Conservation (phyloP, 106 monocot species). For the Dendrobium officinale region DNA sequence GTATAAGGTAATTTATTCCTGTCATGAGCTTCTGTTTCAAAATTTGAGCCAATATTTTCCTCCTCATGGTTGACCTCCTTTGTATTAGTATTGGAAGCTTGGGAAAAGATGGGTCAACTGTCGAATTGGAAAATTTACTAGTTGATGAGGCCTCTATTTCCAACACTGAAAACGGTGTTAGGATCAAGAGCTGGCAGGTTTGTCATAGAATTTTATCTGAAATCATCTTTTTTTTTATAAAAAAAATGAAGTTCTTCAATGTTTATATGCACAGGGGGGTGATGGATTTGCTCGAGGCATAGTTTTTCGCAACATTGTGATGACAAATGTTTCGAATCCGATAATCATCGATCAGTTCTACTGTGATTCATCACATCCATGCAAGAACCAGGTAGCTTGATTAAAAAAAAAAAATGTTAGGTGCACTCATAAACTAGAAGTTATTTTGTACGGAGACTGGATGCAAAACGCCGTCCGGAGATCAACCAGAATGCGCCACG, state of each 20-base stretch:
- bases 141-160: conserved; percentile 44
- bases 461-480: too few relatives aligned
- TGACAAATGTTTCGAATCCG: conserved; percentile 72
- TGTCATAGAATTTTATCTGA: background rate
- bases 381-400: conserved; percentile 49
- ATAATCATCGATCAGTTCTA: conserved; percentile 86
- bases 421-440: too few relatives aligned
- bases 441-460: too few relatives aligned
- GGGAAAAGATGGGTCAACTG: conserved; percentile 39
- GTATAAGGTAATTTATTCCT: conserved; percentile 54
- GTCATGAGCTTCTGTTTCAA: background rate
- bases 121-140: conserved; percentile 30
- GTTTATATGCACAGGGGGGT: conserved; percentile 40
- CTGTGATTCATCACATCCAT: conserved; percentile 50
- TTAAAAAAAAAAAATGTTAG: too few relatives aligned
- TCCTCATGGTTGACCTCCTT: background rate
- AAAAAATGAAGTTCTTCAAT: background rate
- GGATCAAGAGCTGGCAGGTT: conserved; percentile 93
- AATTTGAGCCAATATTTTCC: background rate
- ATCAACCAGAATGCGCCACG: too few relatives aligned
- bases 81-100: conserved; percentile 68
- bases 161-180: conserved; percentile 67
- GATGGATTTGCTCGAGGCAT: conserved; percentile 42
- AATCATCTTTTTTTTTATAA: background rate
- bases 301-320: conserved; percentile 39